Conservation (phyloP, 2,329 filamentous ascomycete genomes). For the Pseudogymnoascus sp. region DNA sequence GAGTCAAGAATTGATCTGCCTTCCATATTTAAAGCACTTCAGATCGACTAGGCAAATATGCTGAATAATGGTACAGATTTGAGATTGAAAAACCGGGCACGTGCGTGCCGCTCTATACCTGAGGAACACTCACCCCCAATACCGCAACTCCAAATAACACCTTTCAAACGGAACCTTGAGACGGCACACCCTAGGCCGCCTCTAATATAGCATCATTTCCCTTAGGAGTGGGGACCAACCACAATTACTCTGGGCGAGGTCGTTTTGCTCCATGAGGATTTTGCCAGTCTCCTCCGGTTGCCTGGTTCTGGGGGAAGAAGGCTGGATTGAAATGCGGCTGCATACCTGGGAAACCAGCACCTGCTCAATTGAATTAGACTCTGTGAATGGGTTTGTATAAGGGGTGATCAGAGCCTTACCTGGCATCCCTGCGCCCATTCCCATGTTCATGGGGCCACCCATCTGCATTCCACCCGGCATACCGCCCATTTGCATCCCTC, state of each 20-base stretch:
- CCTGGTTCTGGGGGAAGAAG: slow-evolving; percentile 54
- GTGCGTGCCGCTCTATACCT: not conserved
- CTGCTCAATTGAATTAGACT: slow-evolving; percentile 17
- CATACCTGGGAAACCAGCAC: slow-evolving; percentile 57
- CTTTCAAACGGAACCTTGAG: slow-evolving; percentile 16
- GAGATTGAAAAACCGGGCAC: not conserved
- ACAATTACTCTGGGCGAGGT: slow-evolving; percentile 55
- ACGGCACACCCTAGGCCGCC: not conserved
- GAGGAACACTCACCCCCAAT: slow-evolving; percentile 9
- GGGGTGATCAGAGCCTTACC: slow-evolving; percentile 35
- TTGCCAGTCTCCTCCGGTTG: slow-evolving; percentile 51
- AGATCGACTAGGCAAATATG: not conserved
- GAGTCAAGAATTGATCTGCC: not conserved
- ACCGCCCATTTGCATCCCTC: slow-evolving; percentile 40
- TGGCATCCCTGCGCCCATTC: slow-evolving; percentile 47
- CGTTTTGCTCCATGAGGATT: slow-evolving; percentile 78
- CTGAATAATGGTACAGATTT: not conserved
- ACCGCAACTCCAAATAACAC: slow-evolving; percentile 18
- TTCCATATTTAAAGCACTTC: not conserved
- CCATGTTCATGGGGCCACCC: slow-evolving; percentile 39
- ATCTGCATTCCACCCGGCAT: slow-evolving; percentile 40
- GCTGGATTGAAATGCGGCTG: slow-evolving; percentile 64
- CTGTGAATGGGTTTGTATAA: slow-evolving; percentile 14
- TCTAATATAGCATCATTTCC: not conserved
- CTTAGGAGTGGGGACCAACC: not conserved